phyloP scores from a whole-genome alignment of 345 rosid genomes.

The Citrus medica region DNA sequence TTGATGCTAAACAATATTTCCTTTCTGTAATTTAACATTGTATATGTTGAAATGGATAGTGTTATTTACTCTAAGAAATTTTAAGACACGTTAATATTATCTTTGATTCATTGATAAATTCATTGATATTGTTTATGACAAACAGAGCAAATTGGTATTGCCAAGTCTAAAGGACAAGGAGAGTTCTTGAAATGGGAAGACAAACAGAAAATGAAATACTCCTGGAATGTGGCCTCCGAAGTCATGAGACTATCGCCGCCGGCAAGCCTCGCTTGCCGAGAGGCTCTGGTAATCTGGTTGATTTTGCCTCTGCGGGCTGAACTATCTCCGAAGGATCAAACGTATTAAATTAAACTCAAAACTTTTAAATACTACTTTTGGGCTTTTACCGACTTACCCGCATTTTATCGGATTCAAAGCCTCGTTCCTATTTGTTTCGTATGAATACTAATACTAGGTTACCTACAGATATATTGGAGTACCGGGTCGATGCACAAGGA shows the following conservation, averaged over 20 bases:
- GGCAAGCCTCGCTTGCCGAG: neutral
- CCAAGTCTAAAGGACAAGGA: neutral
- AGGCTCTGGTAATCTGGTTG: neutral
- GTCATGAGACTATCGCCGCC: neutral
- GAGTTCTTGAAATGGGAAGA: constrained; percentile 10
- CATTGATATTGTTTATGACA: neutral
- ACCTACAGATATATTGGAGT: neutral
- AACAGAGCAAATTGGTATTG: constrained; percentile 1
- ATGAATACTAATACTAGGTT: no score
- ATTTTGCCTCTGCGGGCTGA: neutral
- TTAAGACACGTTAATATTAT: no score
- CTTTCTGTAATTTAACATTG: no score
- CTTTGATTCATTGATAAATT: no score
- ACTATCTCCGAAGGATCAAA: constrained; percentile 6
- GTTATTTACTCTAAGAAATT: no score
- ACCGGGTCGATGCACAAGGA: neutral
- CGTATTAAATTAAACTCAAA: neutral
- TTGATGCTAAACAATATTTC: no score
- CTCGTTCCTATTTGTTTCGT: no score
- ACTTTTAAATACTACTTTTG: no score
- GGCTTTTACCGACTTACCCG: no score
- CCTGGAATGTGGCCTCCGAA: constrained; percentile 3
- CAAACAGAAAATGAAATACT: neutral
- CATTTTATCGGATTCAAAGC: no score
- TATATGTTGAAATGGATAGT: no score